phyloP scores from a whole-genome alignment of 129 eudicot species.

The Flaveria brownii region DNA sequence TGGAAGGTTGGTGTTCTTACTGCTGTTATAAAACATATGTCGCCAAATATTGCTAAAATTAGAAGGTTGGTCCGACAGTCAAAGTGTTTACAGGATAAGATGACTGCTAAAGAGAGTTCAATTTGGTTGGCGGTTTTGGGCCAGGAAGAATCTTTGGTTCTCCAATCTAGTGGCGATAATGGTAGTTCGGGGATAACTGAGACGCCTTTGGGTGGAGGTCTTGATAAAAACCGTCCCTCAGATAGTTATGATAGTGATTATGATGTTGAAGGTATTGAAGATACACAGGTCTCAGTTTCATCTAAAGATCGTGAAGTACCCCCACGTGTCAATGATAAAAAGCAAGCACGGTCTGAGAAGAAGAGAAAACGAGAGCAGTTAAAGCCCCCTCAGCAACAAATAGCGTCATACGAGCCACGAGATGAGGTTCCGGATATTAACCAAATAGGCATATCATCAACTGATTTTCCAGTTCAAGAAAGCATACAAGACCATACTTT shows the following conservation, averaged over 20 bases:
- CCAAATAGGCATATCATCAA: conserved; percentile 19
- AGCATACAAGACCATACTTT: conserved; percentile 25
- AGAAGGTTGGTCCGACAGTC: conserved; percentile 65
- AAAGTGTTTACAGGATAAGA: conserved; percentile 85
- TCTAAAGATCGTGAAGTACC: conserved; percentile 49
- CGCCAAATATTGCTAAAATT: conserved; percentile 87
- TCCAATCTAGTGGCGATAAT: conserved; percentile 64
- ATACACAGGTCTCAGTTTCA: conserved; percentile 61
- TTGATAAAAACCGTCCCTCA: conserved; percentile 56
- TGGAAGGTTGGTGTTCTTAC: conserved; percentile 96
- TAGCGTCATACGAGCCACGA: conserved; percentile 34
- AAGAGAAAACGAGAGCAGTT: conserved; percentile 39
- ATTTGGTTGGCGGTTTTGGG: conserved; percentile 82
- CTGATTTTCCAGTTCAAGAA: conserved; percentile 29
- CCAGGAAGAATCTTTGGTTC: conserved; percentile 64
- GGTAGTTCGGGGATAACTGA: conserved; percentile 68
- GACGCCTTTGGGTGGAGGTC: conserved; percentile 50
- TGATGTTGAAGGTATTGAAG: conserved; percentile 63
- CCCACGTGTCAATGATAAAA: conserved; percentile 26
- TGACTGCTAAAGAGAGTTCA: conserved; percentile 91
- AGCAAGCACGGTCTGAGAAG: conserved; percentile 26
- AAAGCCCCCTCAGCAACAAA: conserved; percentile 34
- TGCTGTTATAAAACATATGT: conserved; percentile 94
- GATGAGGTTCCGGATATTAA: conserved; percentile 40
- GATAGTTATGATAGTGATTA: conserved; percentile 78